Percentiles rank a stretch among this genome's conserved stretches.
Conservation (phyloP, 768 basidiomycete species). For the Fomitopsis serialis region DNA sequence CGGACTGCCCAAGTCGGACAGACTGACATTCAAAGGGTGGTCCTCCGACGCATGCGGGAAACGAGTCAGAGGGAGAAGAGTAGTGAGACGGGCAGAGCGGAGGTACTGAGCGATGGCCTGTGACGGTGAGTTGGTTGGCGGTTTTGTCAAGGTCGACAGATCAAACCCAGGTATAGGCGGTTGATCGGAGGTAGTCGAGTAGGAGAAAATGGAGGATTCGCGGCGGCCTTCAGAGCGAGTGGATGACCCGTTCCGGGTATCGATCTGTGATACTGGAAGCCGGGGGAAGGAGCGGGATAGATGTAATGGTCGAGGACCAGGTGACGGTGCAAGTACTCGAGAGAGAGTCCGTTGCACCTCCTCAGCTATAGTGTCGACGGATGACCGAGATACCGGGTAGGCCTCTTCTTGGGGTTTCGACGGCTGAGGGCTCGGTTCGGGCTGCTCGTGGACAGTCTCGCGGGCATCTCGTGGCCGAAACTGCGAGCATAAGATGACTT, state of each 20-base stretch:
- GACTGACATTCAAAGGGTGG: conserved; percentile 74
- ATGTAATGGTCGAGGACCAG: conserved; percentile 29
- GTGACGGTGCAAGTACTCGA: conserved; percentile 40
- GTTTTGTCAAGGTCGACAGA: conserved; percentile 27
- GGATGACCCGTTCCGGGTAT: conserved; percentile 12
- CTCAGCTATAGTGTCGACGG: conserved; percentile 82
- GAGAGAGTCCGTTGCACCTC: conserved; percentile 71
- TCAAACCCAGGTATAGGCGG: conserved; percentile 20
- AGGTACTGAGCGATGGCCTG: conserved; percentile 84
- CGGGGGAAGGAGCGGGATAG: conserved; percentile 22
- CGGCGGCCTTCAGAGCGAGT: conserved; percentile 16
- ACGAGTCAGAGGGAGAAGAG: conserved; percentile 70
- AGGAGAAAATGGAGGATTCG: conserved; percentile 22
- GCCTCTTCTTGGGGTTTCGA: conserved; percentile 50
- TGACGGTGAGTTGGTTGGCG: conserved; percentile 46
- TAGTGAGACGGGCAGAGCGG: conserved; percentile 82
- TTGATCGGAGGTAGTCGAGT: conserved; percentile 21
- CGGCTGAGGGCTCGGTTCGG: conserved; percentile 45
- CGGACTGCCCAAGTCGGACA: conserved; percentile 87
- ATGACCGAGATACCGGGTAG: conserved; percentile 72
- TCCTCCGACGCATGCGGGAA: conserved; percentile 75
- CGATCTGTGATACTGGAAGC: conserved; percentile 15
- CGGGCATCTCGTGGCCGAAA: conserved; percentile 33
- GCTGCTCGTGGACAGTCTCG: conserved; percentile 39
- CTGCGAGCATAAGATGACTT: conserved; percentile 45